Base-by-base conservation (phyloP, 768 basidiomycete species). In the Macrolepiota fuliginosa region DNA sequence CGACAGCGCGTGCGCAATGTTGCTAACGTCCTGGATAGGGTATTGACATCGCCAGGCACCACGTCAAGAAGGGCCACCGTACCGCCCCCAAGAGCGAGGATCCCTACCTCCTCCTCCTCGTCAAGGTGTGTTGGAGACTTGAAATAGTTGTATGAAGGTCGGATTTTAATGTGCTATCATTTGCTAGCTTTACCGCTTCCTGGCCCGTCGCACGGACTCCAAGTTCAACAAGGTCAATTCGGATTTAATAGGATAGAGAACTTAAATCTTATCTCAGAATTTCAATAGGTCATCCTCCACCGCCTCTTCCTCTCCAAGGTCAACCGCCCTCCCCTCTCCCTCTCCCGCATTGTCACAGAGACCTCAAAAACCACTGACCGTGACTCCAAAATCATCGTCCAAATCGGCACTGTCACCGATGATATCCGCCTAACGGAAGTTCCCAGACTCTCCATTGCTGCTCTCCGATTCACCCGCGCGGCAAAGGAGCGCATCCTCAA, bases 51-150 rank as follows among this genome's bases (percentile, higher is more conserved):
- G 83, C 84, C 76, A 81, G 83, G 78, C 96, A 98, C 85, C 96
- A 99, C 88, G 96, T 97, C 88, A 96, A 92, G 89, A 98, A 97
- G 86, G 88, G 95, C 69, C 81, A 86, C 73, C 89, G 97, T 66
- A 91, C 91, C 68, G 93, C 93, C 65, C 97, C 97, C 76, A 93
- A 92, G 84, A 96, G 94, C 77, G 94, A 98, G 91, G 97, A 99
- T 79, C 96, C 96, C 17, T 98, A 99, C 82, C 87, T 99, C 70
- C 88, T 97, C 71, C 86, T 98, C 71, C 89, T 99, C 65, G 97
- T 98, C 79, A 98, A 98, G 88, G 96, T 96, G 72, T 63, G 78
- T 56, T 54, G 54, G 15, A 62, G 42, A 24, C 24, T 22, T 39
- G n/a, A 58, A 58, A 27, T 37, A 24, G 27, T 47, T 15, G 39